Base-by-base conservation (phyloP, 192 early-diverging fungal genomes). In the Backusella liffmaniae region DNA sequence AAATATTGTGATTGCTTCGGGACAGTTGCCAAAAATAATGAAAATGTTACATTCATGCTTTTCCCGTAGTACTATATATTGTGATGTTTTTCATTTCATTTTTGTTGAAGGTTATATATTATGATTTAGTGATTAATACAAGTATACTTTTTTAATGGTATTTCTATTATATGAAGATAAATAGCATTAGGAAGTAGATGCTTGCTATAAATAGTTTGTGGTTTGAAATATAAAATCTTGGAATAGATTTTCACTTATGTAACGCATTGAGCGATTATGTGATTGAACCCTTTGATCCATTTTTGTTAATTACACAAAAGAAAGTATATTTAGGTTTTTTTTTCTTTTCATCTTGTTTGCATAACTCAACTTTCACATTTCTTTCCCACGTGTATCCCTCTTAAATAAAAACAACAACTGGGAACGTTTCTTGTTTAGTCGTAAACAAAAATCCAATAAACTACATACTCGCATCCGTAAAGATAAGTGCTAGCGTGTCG, bases 201-300 rank as follows among this genome's bases (percentile, higher is more conserved):
- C 9, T 39, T 0, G 12, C 37, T 39, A 10, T 39, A 39, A 12
- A 39, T 10, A 39, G 37, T 39, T 0, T n/a, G 10, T 21, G 21
- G 2, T 56, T 9, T 21, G 21, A 21, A 21, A 10, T 56, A 56
- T 21, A 56, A 21, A 56, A 5, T 9, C 42, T 44, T 44, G 53
- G 21, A 21, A 21, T 56, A 56, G 1, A 8, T 7, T 21, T 56
- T 56, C n/a, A 21, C 8, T 21, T 56, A 56, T 21, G 53, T 56
- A 56, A 56, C 21, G 8, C 53, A 18, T 56, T 23, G 6, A 56
- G 18, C 21, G 53, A 7, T 56, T 56, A 56, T 21, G 21, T 21
- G 53, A 56, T 26, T 56, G 53, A 56, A 56, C 53, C 53, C 53
- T 56, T 56, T 56, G 53, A n/a, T 56, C 53, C 21, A 56, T 56